Conservation (phyloP, 768 basidiomycete genomes). For the Rickenella mellea region DNA sequence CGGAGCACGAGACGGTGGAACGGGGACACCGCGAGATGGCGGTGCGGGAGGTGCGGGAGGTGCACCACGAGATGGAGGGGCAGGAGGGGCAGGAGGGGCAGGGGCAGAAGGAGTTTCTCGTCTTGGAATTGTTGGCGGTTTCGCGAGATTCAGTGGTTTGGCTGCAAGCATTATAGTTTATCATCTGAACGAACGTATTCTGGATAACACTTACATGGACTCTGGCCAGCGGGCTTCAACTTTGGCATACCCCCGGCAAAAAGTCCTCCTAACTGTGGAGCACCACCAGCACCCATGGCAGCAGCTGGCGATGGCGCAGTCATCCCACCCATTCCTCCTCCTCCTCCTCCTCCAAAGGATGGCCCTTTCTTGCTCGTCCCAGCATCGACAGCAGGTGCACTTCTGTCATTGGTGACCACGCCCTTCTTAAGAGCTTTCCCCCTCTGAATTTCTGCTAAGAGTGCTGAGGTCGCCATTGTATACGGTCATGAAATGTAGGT, state of each 20-base stretch:
- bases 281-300: conserved; percentile 31
- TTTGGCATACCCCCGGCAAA: conserved; percentile 93
- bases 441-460: conserved; percentile 74
- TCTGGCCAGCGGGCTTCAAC: conserved; percentile 67
- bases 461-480: conserved; percentile 63
- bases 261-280: conserved; percentile 75
- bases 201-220: conserved; percentile 34
- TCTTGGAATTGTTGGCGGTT: conserved; percentile 56
- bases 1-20: conserved; percentile 21
- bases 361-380: conserved; percentile 24
- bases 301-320: conserved; percentile 23
- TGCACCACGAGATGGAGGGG: conserved; percentile 14
- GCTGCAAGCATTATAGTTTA: too few relatives aligned
- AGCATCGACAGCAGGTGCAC: conserved; percentile 50
- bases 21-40: conserved; percentile 8
- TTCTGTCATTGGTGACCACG: conserved; percentile 75
- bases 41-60: conserved; percentile 6
- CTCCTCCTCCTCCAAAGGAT: conserved; percentile 19
- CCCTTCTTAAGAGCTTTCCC: conserved; percentile 79
- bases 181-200: neutral
- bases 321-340: conserved; percentile 14
- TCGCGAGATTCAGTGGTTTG: conserved; percentile 54
- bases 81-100: conserved; percentile 19
- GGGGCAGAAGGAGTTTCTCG: conserved; percentile 26
- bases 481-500: neutral